Conservation (phyloP, 345 rosid species). For the Eucalyptus curtisii region DNA sequence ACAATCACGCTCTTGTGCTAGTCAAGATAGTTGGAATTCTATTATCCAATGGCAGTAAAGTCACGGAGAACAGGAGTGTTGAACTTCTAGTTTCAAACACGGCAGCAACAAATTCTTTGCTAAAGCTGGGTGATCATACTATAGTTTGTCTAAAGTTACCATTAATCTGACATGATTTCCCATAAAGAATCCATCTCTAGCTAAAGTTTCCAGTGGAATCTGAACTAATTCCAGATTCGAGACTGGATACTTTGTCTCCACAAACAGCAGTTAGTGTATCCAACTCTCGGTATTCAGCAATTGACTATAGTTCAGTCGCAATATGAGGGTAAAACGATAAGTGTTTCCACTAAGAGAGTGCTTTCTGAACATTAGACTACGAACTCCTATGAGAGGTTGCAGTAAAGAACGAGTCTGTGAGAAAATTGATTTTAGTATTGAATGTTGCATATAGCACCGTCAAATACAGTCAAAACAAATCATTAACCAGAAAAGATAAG, state of each 20-base stretch:
- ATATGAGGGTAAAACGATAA: background rate
- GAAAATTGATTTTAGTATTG: background rate
- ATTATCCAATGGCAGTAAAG: background rate
- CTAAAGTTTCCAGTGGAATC: background rate
- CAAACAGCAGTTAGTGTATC: background rate
- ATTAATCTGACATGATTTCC: background rate
- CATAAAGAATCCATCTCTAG: background rate
- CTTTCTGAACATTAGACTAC: background rate
- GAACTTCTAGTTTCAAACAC: background rate
- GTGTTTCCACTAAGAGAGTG: background rate
- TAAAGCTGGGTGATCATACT: background rate
- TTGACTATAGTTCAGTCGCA: background rate
- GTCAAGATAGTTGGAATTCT: background rate
- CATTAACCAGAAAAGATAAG: too few species aligned
- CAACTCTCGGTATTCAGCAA: background rate
- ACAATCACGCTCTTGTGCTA: background rate
- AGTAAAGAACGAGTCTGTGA: background rate
- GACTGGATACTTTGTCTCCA: background rate
- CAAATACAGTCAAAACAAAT: too few species aligned
- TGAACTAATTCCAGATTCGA: background rate
- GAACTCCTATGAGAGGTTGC: background rate
- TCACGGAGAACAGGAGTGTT: background rate
- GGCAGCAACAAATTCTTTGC: background rate
- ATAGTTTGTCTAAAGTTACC: background rate
- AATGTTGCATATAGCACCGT: too few species aligned